phyloP scores from a whole-genome alignment of 352 stramenopile genomes.

The Phytopythium vexans region DNA sequence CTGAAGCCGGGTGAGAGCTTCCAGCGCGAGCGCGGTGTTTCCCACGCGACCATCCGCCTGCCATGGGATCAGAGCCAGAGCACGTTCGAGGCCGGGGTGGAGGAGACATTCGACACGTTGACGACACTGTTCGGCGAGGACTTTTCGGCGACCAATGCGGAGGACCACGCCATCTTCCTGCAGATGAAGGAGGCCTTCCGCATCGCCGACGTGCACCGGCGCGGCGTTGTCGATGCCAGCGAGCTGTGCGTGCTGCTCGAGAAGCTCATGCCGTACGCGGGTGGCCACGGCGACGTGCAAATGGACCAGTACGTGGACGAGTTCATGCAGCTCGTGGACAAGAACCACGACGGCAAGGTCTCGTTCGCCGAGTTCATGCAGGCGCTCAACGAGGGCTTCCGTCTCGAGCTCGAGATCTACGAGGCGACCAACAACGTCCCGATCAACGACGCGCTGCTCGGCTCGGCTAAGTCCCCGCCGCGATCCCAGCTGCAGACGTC shows the following conservation, averaged over 20 bases:
- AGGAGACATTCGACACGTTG: conserved; percentile 55
- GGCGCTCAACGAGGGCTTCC: conserved; percentile 66
- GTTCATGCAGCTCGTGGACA: conserved; percentile 74
- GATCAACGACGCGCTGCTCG: too few relatives aligned
- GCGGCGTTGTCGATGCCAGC: conserved; percentile 53
- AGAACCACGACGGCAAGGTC: conserved; percentile 58
- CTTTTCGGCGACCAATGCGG: conserved; percentile 45
- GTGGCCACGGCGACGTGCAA: conserved; percentile 27
- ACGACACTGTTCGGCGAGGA: conserved; percentile 52
- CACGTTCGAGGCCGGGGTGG: conserved; percentile 31
- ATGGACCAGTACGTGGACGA: conserved; percentile 70
- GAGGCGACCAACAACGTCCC: conserved; percentile 9
- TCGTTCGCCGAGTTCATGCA: conserved; percentile 78
- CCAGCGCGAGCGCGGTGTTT: too few relatives aligned
- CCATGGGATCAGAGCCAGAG: conserved; percentile 33
- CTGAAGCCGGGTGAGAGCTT: too few relatives aligned
- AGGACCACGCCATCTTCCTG: conserved; percentile 68
- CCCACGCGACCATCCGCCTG: not conserved
- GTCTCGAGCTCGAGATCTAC: conserved; percentile 71
- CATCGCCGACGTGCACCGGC: conserved; percentile 54
- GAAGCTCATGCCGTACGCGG: conserved; percentile 59
- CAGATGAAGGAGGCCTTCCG: conserved; percentile 80
- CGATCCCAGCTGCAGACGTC: conserved; percentile 1
- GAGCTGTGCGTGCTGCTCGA: conserved; percentile 63
- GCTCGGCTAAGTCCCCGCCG: not conserved